phyloP scores from a whole-genome alignment of 306 rosid species.

The Prunus mira region DNA sequence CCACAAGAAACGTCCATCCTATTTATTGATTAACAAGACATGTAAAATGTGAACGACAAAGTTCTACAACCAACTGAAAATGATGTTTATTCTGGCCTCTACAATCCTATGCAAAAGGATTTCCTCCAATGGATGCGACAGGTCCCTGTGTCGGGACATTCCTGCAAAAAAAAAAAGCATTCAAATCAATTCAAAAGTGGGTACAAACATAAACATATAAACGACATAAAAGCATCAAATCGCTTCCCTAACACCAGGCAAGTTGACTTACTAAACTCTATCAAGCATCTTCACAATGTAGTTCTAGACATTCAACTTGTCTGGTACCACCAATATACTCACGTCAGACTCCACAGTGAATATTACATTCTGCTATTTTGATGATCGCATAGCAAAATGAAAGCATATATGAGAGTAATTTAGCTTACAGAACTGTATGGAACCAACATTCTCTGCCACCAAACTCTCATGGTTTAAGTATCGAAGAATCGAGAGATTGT shows the following conservation, averaged over 20 bases:
- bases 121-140: constrained; percentile 71
- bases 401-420: too few species aligned
- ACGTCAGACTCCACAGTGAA: too few species aligned
- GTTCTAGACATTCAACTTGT: not conserved
- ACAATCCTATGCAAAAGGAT: constrained; percentile 75
- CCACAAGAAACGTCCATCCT: not conserved
- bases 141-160: constrained; percentile 54
- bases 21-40: not conserved
- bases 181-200: not conserved
- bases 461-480: too few species aligned
- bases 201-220: not conserved
- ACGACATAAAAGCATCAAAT: not conserved
- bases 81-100: constrained; percentile 6
- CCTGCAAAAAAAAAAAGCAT: constrained; percentile 47
- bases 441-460: too few species aligned
- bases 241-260: not conserved
- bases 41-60: not conserved
- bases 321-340: not conserved
- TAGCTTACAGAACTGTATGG: too few species aligned
- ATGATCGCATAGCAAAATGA: too few species aligned
- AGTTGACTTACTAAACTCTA: not conserved
- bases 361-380: too few species aligned
- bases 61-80: not conserved
- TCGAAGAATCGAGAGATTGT: not conserved
- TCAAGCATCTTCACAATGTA: not conserved